These are phyloP conservation scores for Micractinium sp. DNA, from an alignment of 139 green algal genomes.

Conservation along the genomic window DNA sequence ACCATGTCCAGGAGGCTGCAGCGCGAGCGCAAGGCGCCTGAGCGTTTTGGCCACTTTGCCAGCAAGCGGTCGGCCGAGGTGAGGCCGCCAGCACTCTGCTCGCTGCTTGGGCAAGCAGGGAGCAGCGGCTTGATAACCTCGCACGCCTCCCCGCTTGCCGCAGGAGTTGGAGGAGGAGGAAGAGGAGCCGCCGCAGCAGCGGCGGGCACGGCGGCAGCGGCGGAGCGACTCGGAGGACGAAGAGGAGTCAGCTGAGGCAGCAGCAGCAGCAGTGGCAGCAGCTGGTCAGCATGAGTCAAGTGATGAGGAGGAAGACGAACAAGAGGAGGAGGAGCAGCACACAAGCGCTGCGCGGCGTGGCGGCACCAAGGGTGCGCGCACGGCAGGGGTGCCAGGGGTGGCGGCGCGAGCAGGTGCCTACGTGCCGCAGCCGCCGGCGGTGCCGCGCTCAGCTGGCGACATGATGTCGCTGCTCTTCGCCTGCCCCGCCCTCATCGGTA, in stretches of 20 bases:
- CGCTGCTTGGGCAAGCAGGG: neutral
- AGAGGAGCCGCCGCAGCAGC: neutral
- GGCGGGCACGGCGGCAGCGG: neutral
- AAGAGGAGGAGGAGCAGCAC: neutral
- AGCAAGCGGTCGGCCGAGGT: neutral
- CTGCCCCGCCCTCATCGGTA: neutral
- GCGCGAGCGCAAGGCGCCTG: neutral
- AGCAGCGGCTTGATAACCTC: no score
- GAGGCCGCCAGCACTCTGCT: neutral
- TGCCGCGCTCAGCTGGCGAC: neutral
- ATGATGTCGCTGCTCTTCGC: conserved; percentile 1
- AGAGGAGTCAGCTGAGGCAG: no score
- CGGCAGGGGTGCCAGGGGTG: neutral
- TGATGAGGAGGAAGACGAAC: no score
- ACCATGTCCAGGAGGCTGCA: no score
- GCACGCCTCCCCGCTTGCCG: neutral
- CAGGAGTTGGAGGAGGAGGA: neutral
- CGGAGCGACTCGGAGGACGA: neutral
- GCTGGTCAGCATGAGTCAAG: no score
- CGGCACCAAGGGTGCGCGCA: neutral
- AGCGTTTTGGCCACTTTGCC: neutral
- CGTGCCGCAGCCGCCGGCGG: neutral
- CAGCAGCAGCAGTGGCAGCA: no score
- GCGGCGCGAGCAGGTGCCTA: neutral
- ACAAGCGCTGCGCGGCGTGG: neutral